Evolutionary conservation across 1,139 yeast genomes (phyloP).

Genomic region (Taphrina communis): DNA sequence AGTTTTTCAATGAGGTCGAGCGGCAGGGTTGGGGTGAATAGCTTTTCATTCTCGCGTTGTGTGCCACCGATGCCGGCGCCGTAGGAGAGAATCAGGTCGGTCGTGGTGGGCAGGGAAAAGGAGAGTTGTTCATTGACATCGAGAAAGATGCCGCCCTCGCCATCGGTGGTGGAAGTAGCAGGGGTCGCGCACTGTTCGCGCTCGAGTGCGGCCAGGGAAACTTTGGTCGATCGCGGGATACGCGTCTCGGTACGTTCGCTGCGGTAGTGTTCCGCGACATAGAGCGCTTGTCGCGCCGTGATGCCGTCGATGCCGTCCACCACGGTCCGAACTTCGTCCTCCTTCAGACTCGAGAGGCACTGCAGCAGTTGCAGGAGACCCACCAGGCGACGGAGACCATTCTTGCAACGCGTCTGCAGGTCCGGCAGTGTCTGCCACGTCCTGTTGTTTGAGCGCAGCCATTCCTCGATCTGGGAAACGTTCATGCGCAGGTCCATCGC

Average conservation of each 20-base stretch:
- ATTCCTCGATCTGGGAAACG: constrained; percentile 84
- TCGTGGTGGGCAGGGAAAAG: constrained; percentile 53
- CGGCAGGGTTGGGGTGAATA: constrained; percentile 54
- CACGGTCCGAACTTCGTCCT: constrained; percentile 53
- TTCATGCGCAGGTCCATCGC: constrained; percentile 91
- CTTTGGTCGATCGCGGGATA: constrained; percentile 50
- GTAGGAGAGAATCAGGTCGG: constrained; percentile 55
- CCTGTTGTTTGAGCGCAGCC: constrained; percentile 74
- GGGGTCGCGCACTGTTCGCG: constrained; percentile 42
- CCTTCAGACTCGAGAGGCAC: constrained; percentile 70
- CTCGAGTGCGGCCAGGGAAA: constrained; percentile 42
- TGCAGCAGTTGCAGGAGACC: constrained; percentile 91
- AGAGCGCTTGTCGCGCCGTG: constrained; percentile 55
- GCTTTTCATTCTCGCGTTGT: constrained; percentile 51
- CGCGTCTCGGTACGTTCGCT: constrained; percentile 79
- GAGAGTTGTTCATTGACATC: constrained; percentile 49
- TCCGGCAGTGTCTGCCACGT: constrained; percentile 35
- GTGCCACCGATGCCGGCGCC: constrained; percentile 56
- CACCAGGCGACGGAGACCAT: constrained; percentile 59
- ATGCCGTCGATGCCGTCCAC: constrained; percentile 59
- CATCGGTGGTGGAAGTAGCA: constrained; percentile 18
- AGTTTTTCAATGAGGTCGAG: constrained; percentile 53
- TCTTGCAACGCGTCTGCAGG: constrained; percentile 45
- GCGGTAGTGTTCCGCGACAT: constrained; percentile 58
- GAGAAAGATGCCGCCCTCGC: constrained; percentile 26